Conservation (phyloP, 164 flowering plant species). For the Nymphaea colorata region DNA sequence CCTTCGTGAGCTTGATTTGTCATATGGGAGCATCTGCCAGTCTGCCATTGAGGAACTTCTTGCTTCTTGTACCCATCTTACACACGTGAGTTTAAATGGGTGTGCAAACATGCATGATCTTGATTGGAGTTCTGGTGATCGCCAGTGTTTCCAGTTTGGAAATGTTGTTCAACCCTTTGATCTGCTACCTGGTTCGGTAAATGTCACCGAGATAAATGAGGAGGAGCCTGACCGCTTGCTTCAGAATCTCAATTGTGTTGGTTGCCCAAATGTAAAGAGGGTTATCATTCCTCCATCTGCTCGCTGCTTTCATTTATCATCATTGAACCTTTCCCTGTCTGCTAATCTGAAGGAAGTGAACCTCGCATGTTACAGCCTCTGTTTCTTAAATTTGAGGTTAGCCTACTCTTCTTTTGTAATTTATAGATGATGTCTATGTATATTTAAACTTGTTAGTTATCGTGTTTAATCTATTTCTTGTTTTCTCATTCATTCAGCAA, state of each 20-base stretch:
- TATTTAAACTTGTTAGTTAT: not conserved
- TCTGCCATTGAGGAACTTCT: constrained; percentile 93
- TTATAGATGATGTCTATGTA: not conserved
- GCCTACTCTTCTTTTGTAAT: not conserved
- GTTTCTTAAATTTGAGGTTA: constrained; percentile 83
- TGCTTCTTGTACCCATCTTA: constrained; percentile 72
- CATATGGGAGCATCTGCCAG: constrained; percentile 79
- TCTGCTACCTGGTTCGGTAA: constrained; percentile 11
- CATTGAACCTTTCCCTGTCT: constrained; percentile 81
- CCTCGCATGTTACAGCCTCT: constrained; percentile 56
- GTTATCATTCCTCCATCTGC: constrained; percentile 70
- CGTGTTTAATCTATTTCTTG: not conserved
- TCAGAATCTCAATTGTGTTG: constrained; percentile 86
- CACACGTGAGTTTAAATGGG: constrained; percentile 89
- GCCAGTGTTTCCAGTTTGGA: constrained; percentile 17
- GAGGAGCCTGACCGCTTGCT: constrained; percentile 43
- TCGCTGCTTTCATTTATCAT: constrained; percentile 55
- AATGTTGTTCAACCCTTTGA: constrained; percentile 8
- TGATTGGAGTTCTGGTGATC: constrained; percentile 48
- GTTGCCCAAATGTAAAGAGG: constrained; percentile 79
- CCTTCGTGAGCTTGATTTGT: constrained; percentile 76
- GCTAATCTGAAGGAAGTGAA: constrained; percentile 80
- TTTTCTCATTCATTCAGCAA: constrained; percentile 22
- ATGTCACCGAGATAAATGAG: constrained; percentile 9
- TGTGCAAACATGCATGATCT: constrained; percentile 89